Evolutionary conservation across 495 filamentous ascomycete species (phyloP), one percentile per base, ranked within the genome.

Genomic region (Aspergillus olivimuriae): DNA sequence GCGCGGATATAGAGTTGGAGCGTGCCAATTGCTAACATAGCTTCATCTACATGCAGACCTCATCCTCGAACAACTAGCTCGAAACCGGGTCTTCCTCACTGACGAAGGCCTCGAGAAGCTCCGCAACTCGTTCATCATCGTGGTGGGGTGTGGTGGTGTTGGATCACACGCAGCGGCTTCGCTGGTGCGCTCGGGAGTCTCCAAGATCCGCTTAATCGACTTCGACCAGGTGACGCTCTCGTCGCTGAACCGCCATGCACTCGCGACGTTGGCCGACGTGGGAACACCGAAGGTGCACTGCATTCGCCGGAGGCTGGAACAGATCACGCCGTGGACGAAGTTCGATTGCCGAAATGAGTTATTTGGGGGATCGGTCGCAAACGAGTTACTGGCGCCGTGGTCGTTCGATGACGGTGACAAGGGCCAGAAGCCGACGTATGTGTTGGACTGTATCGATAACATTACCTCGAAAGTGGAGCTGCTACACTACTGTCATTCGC

Each of bases 401-500:
- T 58, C 61, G 2, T 40, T 64, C 50, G 56, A 59, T 31, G 63
- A 70, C 24, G 61, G 60, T 1, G 74, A 75, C n/a, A 74, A 70
- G 6, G 77, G 75, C 11, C 78, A 77, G 43, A 74, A 70, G 53
- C 88, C 88, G 2, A 84, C 89, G 53, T 99, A 82, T 48, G 82
- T 99, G 4, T 78, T 99, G 18, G 92, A 99, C 65, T 94, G 92
- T 11, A 99, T 99, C 48, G 92, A 99, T 56, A 97, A 99, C 60
- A 96, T 97, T 46, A 83, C 91, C 17, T 94, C 88, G 39, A 99
- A 99, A 66, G 92, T 97, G 12, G 84, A 86, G 41, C 61, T 99
- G 41, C 71, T 99, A 41, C 79, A 86, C 61, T 95, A 94, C 61
- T 99, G 92, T 62, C 71, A 87, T 47, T 70, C 81, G 43, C 75